Evolutionary conservation across 202 grass and related monocot species (phyloP), one percentile per base, ranked within the genome.

Genomic region (Zizania palustris): DNA sequence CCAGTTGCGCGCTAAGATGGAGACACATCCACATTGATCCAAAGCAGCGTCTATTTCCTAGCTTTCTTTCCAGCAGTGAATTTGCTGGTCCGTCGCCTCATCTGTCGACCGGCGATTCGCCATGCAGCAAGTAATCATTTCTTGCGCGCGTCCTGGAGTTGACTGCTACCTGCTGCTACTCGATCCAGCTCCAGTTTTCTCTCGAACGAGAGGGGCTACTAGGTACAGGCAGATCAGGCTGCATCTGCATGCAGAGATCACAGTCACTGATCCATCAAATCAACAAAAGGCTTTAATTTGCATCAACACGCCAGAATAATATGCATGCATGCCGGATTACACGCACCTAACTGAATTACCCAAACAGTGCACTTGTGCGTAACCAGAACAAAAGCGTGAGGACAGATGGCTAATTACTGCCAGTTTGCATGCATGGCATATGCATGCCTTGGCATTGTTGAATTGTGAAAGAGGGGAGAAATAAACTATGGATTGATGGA

Each of bases 21-120:
- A 76, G 64, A 81, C 77, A 81, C 77, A 69, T 64, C 38, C 64
- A 5, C 45, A 63, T 45, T 65, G 19, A 11, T 56, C 84, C 84
- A 86, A 63, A 70, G 11, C 55, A 3, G 71, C 36, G 2, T 48
- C 84, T 81, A 57, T 85, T 74, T 3, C 15, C 6, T 13, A 7
- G 35, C 55, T 38, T 55, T 80, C 39, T 45, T 3, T 1, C 6
- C 71, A 86, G 28, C 77, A 71, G 77, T 57, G 16, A 22, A 6
- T 53, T 63, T 18, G 77, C 56, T 86, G 48, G 33, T 59, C 71
- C 84, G 65, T 86, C 84, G 41, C 71, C 9, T 86, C 68, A 11
- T 22, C 13, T 0, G 9, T 57, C 28, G 16, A 37, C 68, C 76
- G 50, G n/a, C 54, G n/a, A n/a, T n/a, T n/a, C n/a, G n/a, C n/a